Conservation (phyloP, 2,329 filamentous ascomycete genomes). For the Canariomyces notabilis region DNA sequence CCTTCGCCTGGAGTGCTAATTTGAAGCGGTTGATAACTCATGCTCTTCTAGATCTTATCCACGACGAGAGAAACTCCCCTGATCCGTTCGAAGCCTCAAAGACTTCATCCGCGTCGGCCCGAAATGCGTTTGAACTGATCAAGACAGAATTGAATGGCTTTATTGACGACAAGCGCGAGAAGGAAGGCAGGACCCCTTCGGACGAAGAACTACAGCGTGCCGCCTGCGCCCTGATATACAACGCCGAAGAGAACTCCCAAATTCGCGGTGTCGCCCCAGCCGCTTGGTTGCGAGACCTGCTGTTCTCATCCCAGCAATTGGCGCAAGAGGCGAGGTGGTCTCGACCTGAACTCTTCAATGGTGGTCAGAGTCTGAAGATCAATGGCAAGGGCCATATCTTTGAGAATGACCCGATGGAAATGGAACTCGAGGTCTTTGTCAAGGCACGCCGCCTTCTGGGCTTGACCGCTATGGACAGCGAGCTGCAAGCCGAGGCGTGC, state of each 20-base stretch:
- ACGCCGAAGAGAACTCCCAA: constrained; percentile 44
- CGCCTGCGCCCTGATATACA: constrained; percentile 55
- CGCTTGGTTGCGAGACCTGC: constrained; percentile 56
- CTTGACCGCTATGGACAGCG: constrained; percentile 54
- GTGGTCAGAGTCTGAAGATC: constrained; percentile 47
- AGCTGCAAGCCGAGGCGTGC: constrained; percentile 56
- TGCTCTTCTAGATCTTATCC: constrained; percentile 51
- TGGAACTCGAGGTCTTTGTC: constrained; percentile 50
- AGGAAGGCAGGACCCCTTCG: constrained; percentile 37
- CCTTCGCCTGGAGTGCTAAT: constrained; percentile 28
- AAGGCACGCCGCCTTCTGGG: constrained; percentile 47
- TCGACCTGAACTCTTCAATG: constrained; percentile 37
- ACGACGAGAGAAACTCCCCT: constrained; percentile 55
- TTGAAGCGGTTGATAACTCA: constrained; percentile 23
- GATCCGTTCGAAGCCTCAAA: constrained; percentile 48
- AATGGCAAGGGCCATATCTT: constrained; percentile 56
- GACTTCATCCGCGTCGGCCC: constrained; percentile 41
- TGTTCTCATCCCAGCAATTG: constrained; percentile 45
- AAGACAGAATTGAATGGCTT: constrained; percentile 54
- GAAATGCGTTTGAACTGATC: constrained; percentile 57
- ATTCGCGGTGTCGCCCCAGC: constrained; percentile 34
- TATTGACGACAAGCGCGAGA: constrained; percentile 40
- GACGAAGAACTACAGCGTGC: constrained; percentile 54
- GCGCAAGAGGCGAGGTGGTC: constrained; percentile 22
- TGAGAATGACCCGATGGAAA: constrained; percentile 51